phyloP scores from a whole-genome alignment of 2,329 filamentous ascomycete genomes.

The Ophiostoma sp. region DNA sequence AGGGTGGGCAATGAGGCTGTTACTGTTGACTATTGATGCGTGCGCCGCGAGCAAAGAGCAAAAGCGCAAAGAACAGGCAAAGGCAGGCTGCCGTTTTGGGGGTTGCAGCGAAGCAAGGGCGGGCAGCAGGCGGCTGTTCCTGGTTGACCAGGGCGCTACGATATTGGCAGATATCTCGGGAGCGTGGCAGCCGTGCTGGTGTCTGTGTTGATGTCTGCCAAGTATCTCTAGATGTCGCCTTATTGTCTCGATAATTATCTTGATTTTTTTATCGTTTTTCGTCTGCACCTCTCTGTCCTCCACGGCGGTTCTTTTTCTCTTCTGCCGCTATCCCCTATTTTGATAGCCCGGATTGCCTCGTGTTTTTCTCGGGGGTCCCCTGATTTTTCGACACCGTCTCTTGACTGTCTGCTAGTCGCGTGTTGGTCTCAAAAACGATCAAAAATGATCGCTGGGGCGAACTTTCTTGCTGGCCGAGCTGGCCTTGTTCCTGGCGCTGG shows the following conservation, averaged over 20 bases:
- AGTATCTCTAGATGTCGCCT: background rate
- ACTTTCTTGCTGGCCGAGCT: background rate
- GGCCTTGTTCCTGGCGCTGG: constrained; percentile 1
- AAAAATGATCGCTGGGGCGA: constrained; percentile 9
- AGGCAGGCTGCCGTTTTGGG: constrained; percentile 1
- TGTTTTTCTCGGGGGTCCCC: background rate
- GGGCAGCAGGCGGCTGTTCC: constrained; percentile 1
- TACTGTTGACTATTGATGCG: background rate
- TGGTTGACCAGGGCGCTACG: background rate
- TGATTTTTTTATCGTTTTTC: background rate
- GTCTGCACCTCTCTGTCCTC: background rate
- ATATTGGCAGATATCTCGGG: background rate
- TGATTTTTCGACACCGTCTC: background rate
- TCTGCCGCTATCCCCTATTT: background rate
- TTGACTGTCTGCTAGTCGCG: background rate
- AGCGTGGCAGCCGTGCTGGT: background rate
- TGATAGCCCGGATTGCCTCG: background rate
- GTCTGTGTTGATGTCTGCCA: background rate
- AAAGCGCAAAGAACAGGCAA: no score
- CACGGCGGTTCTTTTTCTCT: background rate
- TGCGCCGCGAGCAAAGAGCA: background rate
- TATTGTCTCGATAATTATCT: background rate
- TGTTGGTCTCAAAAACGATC: background rate
- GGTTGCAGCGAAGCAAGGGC: constrained; percentile 14
- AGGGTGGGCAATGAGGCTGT: background rate